Evolutionary conservation across 2,329 filamentous ascomycete species (phyloP), one percentile per base, ranked within the genome.

Genomic region (Diaporthe vaccinii): DNA sequence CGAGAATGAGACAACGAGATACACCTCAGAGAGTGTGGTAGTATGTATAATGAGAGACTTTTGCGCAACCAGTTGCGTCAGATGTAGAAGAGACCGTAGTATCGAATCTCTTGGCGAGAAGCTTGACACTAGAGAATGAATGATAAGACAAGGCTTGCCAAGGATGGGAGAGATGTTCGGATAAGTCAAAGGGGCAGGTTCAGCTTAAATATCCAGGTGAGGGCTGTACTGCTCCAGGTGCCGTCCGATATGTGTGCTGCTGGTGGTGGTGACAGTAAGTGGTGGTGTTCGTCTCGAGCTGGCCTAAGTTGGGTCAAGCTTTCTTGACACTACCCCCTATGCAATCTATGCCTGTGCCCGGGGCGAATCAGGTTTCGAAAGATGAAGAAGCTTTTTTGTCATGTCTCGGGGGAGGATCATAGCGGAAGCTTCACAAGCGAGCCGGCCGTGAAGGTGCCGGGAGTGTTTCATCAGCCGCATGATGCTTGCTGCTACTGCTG

Each of bases 371-470:
- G 41, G 59, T 31, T 46, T 46, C 39, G 25, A 46, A 46, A 65
- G 41, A 46, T 65, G 59, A 65, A 46, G 39, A 65, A 65, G 59
- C 59, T 65, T 65, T 46, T 65, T 41, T 65, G 41, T 65, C 59
- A 49, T 31, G 15, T 65, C 59, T 39, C 12, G 1, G 41, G 39
- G 25, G 15, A 22, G 59, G 59, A 46, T 31, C 59, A 65, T 65
- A 65, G 59, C 59, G 59, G 17, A 46, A 65, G 17, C 59, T 41
- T 3, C 8, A 8, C 59, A 31, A 46, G 39, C 20, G 14, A 22
- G 41, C 15, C 59, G 17, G 6, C 20, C 58, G 58, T 41, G 22
- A 28, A 65, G 39, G 25, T 65, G 36, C n/a, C 15, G 15, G 59
- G 39, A 17, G 39, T 44, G 36, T 62, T 62, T 44, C 39, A 44